A percentile compares a stretch with the other conserved stretches of the same genome.
phyloP scores from a whole-genome alignment of 257 asterid species.

The Catharanthus roseus region DNA sequence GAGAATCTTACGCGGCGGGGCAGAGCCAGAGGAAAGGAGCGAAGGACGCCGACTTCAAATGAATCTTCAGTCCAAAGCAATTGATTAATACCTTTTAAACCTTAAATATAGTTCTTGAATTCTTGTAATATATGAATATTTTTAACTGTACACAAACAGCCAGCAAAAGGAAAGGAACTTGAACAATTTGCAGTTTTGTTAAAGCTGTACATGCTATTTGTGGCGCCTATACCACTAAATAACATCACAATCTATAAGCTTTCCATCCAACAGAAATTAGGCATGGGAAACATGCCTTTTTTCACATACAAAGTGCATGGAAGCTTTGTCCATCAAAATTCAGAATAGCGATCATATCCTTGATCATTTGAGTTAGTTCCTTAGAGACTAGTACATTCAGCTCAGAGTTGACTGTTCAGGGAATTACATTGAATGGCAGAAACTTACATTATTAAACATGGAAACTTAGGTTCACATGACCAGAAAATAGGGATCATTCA shows the following conservation, averaged over 20 bases:
- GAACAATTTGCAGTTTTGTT: background rate
- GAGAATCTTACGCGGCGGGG: no score
- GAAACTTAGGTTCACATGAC: background rate
- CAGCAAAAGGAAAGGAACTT: no score
- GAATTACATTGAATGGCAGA: background rate
- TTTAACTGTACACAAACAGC: background rate
- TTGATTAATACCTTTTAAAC: no score
- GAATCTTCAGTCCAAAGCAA: no score
- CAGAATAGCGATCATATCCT: background rate
- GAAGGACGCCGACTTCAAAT: no score
- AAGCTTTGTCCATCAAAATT: background rate
- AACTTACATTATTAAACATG: background rate
- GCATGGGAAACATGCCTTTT: background rate
- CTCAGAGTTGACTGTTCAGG: background rate
- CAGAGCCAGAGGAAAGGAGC: no score
- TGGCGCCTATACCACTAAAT: background rate
- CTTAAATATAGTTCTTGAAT: background rate
- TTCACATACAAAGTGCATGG: background rate
- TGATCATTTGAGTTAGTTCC: background rate
- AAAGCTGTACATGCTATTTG: background rate
- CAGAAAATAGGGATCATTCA: background rate
- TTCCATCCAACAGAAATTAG: background rate
- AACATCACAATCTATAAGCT: background rate
- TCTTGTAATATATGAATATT: background rate
- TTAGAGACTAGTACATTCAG: background rate